phyloP scores from a whole-genome alignment of 495 filamentous ascomycete genomes.

The Sphaerosporella brunnea region DNA sequence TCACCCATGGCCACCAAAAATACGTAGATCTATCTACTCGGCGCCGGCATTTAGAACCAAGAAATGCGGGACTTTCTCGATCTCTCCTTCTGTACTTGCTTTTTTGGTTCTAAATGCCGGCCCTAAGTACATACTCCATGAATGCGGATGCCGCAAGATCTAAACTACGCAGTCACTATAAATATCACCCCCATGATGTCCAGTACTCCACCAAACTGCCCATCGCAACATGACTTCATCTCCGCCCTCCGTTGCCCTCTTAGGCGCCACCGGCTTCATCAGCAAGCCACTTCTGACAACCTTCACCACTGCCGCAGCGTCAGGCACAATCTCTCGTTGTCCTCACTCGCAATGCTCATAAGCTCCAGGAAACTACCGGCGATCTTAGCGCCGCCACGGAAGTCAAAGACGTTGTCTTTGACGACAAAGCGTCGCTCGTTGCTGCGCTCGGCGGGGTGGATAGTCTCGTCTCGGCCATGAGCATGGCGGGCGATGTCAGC shows the following conservation, averaged over 20 bases:
- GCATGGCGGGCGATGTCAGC: not conserved
- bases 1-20: too few species aligned
- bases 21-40: too few species aligned
- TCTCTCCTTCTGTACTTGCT: too few species aligned
- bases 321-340: not conserved
- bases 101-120: too few species aligned
- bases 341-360: not conserved
- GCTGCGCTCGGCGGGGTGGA: not conserved
- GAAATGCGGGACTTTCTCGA: too few species aligned
- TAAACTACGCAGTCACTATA: too few species aligned
- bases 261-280: not conserved
- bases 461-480: not conserved
- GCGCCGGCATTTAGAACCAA: too few species aligned
- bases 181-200: too few species aligned
- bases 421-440: not conserved
- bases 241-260: not conserved
- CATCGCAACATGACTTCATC: not conserved
- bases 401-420: not conserved
- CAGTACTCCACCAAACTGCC: too few species aligned
- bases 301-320: not conserved
- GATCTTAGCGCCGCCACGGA: not conserved
- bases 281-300: not conserved
- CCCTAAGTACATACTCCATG: too few species aligned
- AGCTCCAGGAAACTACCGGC: not conserved
- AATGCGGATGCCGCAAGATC: too few species aligned